A percentile compares a stretch with the other conserved stretches of the same genome.
Evolutionary conservation across 352 stramenopile genomes (phyloP).

Genomic region (Globisporangium irregulare): DNA sequence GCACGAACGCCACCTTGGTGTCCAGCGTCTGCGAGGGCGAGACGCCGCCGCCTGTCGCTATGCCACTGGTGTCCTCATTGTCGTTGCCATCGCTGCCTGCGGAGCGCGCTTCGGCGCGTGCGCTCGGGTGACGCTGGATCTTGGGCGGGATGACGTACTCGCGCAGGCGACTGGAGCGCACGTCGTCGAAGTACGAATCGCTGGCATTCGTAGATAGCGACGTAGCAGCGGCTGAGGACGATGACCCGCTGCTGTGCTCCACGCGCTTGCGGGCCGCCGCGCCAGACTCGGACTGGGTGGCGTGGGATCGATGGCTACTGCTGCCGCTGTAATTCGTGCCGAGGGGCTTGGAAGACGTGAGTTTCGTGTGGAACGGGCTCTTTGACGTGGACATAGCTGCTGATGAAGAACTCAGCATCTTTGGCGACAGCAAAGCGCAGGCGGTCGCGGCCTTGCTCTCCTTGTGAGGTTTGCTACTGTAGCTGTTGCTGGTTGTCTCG

Average conservation of each 20-base stretch:
- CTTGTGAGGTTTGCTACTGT: background rate
- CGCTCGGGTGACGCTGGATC: conserved; percentile 10
- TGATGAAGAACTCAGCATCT: conserved; percentile 2
- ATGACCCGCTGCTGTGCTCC: conserved; percentile 11
- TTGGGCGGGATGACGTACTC: conserved; percentile 17
- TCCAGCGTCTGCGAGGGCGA: conserved; percentile 16
- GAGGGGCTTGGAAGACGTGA: background rate
- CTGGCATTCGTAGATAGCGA: background rate
- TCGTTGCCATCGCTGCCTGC: background rate
- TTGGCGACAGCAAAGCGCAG: conserved; percentile 13
- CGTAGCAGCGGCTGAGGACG: background rate
- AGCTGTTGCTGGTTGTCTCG: background rate
- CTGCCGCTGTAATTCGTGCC: background rate
- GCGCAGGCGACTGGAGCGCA: conserved; percentile 15
- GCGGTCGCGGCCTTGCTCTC: conserved; percentile 10
- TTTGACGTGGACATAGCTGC: background rate
- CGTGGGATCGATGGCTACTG: background rate
- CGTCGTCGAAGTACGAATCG: conserved; percentile 2
- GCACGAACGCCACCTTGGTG: conserved; percentile 14
- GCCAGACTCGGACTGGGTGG: conserved; percentile 8
- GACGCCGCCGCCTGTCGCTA: background rate
- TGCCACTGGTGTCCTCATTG: background rate
- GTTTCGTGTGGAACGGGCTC: conserved; percentile 12
- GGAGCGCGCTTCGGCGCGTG: background rate
- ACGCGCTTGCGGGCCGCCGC: conserved; percentile 6